A percentile compares a stretch with the other conserved stretches of the same genome.
These are phyloP conservation scores for Chlorella sp. DNA, from an alignment of 139 green algal species.

Conservation along the genomic window DNA sequence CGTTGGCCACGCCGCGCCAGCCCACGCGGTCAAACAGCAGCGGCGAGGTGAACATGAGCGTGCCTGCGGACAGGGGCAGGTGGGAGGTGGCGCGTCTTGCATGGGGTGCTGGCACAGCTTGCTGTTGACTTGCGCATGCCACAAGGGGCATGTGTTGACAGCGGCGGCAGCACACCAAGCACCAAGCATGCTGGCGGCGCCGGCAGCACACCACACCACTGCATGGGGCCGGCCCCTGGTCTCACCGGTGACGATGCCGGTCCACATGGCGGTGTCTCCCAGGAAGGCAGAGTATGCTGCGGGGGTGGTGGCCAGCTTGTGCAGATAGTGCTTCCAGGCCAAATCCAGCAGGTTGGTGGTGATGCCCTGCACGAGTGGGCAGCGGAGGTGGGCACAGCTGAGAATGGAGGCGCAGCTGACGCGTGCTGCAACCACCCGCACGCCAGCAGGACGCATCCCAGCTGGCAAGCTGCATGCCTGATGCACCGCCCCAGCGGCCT, in stretches of 20 bases:
- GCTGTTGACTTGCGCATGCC: background rate
- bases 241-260: constrained; percentile 79
- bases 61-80: constrained; percentile 25
- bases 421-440: background rate
- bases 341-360: constrained; percentile 92
- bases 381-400: background rate
- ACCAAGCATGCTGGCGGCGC: background rate
- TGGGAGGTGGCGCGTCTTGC: too few species aligned
- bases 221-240: background rate
- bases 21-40: constrained; percentile 83
- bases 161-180: background rate
- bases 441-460: background rate
- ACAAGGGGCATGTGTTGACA: background rate
- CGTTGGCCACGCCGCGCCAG: constrained; percentile 80
- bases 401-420: background rate
- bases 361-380: constrained; percentile 64
- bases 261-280: constrained; percentile 89
- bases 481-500: too few species aligned
- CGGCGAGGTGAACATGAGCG: constrained; percentile 84
- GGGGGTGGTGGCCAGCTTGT: constrained; percentile 82
- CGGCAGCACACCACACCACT: background rate
- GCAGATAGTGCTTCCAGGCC: constrained; percentile 92
- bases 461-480: background rate
- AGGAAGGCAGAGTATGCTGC: constrained; percentile 82
- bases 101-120: too few species aligned